Conservation (phyloP, 805 yeast species). For the Pichia cabralensis region DNA sequence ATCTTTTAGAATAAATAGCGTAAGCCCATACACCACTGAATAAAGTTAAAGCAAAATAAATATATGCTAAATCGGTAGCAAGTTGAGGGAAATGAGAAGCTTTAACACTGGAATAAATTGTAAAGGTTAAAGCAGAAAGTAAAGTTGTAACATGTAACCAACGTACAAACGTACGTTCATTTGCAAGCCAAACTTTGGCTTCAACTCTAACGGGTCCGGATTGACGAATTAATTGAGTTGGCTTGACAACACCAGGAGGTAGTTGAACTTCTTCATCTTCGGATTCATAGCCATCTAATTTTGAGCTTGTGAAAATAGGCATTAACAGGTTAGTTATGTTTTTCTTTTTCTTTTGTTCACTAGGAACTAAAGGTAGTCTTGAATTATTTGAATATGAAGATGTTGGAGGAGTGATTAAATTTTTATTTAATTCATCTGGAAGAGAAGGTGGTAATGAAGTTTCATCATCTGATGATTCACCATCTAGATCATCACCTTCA, state of each 20-base stretch:
- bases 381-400: constrained; percentile 3
- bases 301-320: constrained; percentile 26
- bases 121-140: constrained; percentile 74
- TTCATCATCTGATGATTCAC: constrained; percentile 48
- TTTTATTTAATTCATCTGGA: background rate
- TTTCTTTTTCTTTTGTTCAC: constrained; percentile 8
- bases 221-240: constrained; percentile 68
- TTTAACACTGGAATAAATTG: constrained; percentile 63
- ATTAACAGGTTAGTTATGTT: constrained; percentile 18
- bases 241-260: constrained; percentile 86
- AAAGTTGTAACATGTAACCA: constrained; percentile 89
- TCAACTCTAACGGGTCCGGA: constrained; percentile 91
- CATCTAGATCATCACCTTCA: constrained; percentile 30
- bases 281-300: constrained; percentile 42
- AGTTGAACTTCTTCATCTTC: constrained; percentile 80
- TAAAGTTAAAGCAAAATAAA: constrained; percentile 70
- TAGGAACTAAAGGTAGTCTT: constrained; percentile 3
- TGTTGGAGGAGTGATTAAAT: background rate
- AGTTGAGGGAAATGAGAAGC: constrained; percentile 52
- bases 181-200: constrained; percentile 97
- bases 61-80: constrained; percentile 65
- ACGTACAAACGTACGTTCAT: constrained; percentile 92
- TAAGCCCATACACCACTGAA: constrained; percentile 90
- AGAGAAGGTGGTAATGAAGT: constrained; percentile 28
- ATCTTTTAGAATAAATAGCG: constrained; percentile 58